Evolutionary conservation across 495 filamentous ascomycete genomes (phyloP).

Genomic region (Penicillium soppii): DNA sequence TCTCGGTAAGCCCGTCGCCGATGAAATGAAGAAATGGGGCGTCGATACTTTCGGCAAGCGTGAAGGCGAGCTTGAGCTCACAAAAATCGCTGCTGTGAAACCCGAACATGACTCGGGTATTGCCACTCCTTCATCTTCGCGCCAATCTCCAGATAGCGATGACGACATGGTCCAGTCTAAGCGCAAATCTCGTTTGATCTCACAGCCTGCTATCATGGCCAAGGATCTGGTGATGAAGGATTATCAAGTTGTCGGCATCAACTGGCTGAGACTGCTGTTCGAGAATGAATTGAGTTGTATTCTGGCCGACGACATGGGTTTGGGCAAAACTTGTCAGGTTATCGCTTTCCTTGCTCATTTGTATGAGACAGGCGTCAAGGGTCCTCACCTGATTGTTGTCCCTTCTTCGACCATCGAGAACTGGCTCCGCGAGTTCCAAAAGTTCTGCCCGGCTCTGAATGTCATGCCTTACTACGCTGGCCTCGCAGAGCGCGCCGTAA

Average conservation of each 20-base stretch:
- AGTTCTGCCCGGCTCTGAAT: constrained; percentile 73
- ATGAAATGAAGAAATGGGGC: constrained; percentile 74
- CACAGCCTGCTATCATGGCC: constrained; percentile 73
- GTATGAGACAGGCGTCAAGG: constrained; percentile 61
- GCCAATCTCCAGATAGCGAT: constrained; percentile 34
- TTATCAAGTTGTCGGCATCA: constrained; percentile 91
- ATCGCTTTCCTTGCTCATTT: constrained; percentile 89
- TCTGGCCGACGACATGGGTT: constrained; percentile 95
- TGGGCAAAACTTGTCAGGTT: constrained; percentile 96
- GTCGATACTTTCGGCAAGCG: constrained; percentile 69
- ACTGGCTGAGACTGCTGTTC: constrained; percentile 86
- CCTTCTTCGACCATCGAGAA: constrained; percentile 93
- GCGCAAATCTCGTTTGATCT: constrained; percentile 46
- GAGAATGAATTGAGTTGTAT: constrained; percentile 78
- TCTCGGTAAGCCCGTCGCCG: constrained; percentile 64
- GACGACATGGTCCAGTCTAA: constrained; percentile 44
- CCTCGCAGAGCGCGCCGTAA: constrained; percentile 59
- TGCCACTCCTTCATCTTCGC: constrained; percentile 63
- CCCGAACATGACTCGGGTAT: constrained; percentile 66
- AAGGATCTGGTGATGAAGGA: constrained; percentile 75
- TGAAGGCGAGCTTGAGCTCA: constrained; percentile 66
- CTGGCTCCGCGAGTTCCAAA: constrained; percentile 87
- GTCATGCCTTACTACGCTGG: constrained; percentile 81
- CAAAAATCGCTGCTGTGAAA: constrained; percentile 51
- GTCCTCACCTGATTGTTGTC: constrained; percentile 86